A percentile compares a stretch with the other conserved stretches of the same genome.
These are phyloP conservation scores for Scedosporium aurantiacum DNA, from an alignment of 2,329 filamentous ascomycete species.

Conservation along the genomic window DNA sequence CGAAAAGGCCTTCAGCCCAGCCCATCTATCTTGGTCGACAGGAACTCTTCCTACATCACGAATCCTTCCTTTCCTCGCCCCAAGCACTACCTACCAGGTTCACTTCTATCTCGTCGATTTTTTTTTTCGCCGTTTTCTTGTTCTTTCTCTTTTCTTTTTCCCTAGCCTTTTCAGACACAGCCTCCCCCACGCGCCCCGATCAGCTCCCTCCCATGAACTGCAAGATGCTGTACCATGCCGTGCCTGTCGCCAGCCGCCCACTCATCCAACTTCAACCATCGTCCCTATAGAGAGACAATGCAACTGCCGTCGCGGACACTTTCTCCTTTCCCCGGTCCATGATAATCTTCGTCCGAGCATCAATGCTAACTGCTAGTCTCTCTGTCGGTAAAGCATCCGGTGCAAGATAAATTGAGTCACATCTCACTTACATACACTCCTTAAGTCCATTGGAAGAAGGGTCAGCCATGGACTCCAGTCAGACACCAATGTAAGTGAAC, in stretches of 20 bases:
- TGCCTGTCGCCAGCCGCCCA: background rate
- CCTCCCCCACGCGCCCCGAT: background rate
- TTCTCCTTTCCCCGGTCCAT: background rate
- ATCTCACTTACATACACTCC: conserved; percentile 11
- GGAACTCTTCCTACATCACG: background rate
- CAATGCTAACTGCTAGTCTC: conserved; percentile 27
- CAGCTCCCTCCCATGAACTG: background rate
- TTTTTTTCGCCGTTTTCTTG: background rate
- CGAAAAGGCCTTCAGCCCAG: background rate
- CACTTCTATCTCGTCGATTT: no score
- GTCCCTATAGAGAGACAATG: background rate
- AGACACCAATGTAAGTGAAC: conserved; percentile 39
- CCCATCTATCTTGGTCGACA: background rate
- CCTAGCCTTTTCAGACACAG: background rate
- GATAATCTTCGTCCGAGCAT: conserved; percentile 15
- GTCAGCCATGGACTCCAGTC: conserved; percentile 37
- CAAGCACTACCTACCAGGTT: background rate
- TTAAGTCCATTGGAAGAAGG: conserved; percentile 5
- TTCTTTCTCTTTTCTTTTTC: background rate
- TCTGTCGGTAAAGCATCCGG: conserved; percentile 8
- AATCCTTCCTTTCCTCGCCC: background rate
- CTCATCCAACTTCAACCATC: background rate
- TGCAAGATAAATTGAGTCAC: background rate
- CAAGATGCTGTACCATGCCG: background rate
- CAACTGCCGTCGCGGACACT: background rate